Evolutionary conservation across 106 monocot genomes (phyloP), one percentile per base, ranked within the genome.

Genomic region (Dendrobium catenatum): DNA sequence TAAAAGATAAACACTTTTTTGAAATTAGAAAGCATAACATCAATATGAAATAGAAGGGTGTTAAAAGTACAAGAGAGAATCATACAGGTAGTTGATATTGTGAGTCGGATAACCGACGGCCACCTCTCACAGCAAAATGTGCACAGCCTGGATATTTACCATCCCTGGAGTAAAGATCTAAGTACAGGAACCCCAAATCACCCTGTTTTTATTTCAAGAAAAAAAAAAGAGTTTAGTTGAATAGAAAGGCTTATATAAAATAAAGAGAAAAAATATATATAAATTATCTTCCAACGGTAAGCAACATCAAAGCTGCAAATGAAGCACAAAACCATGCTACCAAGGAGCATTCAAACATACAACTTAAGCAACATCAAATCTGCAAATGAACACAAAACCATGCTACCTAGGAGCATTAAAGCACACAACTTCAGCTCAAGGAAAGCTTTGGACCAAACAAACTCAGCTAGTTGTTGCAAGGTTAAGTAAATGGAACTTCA

Each of bases 61-160:
- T 9, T 6, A 16, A 83, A 79, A 20, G 9, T 44, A 33, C 31
- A 72, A 72, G 72, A 72, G 31, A 13, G 24, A 1, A 42, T 75
- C 88, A 85, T 97, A 97, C 96, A 68, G 97, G 97, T 78, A 98
- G 82, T 77, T 98, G 97, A 79, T 94, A 98, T 79, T 91, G 90
- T 37, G 81, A 79, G 27, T 86, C 85, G 79, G 91, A 89, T 64
- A 94, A 33, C 48, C 78, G 81, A 31, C 97, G 86, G 17, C 94
- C 97, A 19, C 97, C 97, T 88, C 85, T 86, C 79, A 98, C 85
- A 22, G 94, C 88, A 93, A 94, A 98, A 88, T 98, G 97, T 68
- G 97, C 97, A 86, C 97, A 98, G 26, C 94, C 91, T 46, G 94
- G 97, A 84, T 89, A 93, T 55, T 98, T 98, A 17, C 85, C 91